Conservation (phyloP, 2,329 filamentous ascomycete species). For the Xylariomycetidae sp. region DNA sequence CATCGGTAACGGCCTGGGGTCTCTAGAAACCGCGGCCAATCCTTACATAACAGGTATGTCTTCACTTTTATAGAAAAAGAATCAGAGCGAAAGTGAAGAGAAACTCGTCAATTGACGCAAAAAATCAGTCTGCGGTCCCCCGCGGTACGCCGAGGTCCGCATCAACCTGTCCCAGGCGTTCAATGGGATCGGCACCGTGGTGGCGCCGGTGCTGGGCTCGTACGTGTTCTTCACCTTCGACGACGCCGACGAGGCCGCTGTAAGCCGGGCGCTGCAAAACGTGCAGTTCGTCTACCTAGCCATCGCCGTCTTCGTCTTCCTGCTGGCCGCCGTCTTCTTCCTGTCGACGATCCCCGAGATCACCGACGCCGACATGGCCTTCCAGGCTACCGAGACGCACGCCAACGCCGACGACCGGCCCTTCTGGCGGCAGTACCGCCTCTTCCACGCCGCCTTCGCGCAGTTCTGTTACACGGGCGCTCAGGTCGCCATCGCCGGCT, state of each 20-base stretch:
- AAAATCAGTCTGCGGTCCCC: slow-evolving; percentile 62
- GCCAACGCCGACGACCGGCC: slow-evolving; percentile 55
- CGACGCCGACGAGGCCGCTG: slow-evolving; percentile 38
- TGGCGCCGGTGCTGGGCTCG: slow-evolving; percentile 68
- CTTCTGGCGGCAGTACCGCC: slow-evolving; percentile 64
- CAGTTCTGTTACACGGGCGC: slow-evolving; percentile 78
- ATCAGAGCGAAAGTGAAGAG: background rate
- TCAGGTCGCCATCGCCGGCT: slow-evolving; percentile 60
- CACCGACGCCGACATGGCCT: slow-evolving; percentile 61
- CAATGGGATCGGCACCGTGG: slow-evolving; percentile 69
- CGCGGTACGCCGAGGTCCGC: slow-evolving; percentile 64
- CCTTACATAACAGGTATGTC: slow-evolving; percentile 59
- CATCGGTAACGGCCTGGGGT: slow-evolving; percentile 67
- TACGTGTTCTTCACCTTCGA: slow-evolving; percentile 67
- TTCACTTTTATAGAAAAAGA: background rate
- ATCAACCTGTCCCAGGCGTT: slow-evolving; percentile 75
- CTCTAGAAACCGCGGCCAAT: slow-evolving; percentile 74
- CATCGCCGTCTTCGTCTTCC: slow-evolving; percentile 66
- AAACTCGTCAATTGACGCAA: background rate
- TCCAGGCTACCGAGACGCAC: slow-evolving; percentile 51
- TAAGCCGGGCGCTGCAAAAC: slow-evolving; percentile 50
- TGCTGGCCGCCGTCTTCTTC: slow-evolving; percentile 63
- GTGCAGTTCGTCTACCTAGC: slow-evolving; percentile 76
- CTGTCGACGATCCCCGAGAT: slow-evolving; percentile 67
- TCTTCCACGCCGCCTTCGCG: slow-evolving; percentile 71